Conservation (phyloP, 176 grass and related monocot species). For the Aegilops umbellulata region DNA sequence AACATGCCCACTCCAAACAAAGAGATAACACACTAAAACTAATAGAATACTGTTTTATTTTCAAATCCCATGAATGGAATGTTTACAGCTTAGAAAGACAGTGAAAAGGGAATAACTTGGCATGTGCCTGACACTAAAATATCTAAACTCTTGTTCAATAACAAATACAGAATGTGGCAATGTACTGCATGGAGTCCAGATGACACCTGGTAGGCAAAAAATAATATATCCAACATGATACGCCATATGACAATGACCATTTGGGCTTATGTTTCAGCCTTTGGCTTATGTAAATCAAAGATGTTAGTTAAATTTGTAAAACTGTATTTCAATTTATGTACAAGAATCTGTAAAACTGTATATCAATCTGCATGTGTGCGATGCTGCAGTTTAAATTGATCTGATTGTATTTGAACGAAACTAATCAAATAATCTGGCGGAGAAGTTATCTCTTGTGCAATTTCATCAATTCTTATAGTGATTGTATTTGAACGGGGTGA, state of each 20-base stretch:
- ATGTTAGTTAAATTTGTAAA: too few species aligned
- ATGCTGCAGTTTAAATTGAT: not conserved
- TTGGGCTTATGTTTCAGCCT: not conserved
- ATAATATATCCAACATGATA: not conserved
- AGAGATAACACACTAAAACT: conserved; percentile 9
- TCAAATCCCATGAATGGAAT: not conserved
- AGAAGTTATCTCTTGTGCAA: not conserved
- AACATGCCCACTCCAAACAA: not conserved
- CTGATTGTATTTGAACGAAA: conserved; percentile 9
- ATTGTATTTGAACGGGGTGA: not conserved
- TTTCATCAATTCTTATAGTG: not conserved
- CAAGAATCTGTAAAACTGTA: not conserved
- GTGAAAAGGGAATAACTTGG: conserved; percentile 1
- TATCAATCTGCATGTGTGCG: not conserved
- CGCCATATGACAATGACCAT: not conserved
- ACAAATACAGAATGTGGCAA: too few species aligned
- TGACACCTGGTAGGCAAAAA: not conserved
- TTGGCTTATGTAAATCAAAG: not conserved
- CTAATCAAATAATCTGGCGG: conserved; percentile 10
- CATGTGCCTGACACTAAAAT: not conserved
- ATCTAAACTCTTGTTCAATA: not conserved
- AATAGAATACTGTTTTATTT: not conserved
- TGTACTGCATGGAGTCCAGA: too few species aligned
- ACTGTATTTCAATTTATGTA: not conserved
- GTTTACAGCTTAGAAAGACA: not conserved